Percentiles rank a stretch among this genome's conserved stretches.
Evolutionary conservation across 2,329 filamentous ascomycete genomes (phyloP).

Genomic region (Davidsoniella virescens): DNA sequence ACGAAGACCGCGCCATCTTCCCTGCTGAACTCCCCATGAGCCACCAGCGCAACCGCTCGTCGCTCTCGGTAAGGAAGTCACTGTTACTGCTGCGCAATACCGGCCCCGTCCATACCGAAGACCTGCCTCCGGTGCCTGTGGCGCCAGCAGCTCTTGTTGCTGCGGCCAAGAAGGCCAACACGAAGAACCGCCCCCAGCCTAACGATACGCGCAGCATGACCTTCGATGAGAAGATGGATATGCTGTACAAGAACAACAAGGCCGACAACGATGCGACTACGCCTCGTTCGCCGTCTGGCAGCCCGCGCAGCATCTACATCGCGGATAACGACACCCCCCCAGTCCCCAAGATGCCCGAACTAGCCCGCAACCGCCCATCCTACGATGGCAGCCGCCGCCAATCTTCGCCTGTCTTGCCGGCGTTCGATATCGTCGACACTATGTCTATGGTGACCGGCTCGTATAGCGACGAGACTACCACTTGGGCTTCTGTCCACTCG

Average conservation of each 20-base stretch:
- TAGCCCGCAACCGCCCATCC: constrained; percentile 12
- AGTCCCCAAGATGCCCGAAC: constrained; percentile 20
- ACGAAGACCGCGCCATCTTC: constrained; percentile 31
- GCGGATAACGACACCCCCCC: constrained; percentile 19
- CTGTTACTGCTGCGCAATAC: constrained; percentile 12
- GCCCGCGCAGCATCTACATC: constrained; percentile 23
- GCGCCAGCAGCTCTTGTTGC: constrained; percentile 20
- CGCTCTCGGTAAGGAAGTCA: constrained; percentile 29
- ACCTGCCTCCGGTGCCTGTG: constrained; percentile 35
- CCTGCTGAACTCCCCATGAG: constrained; percentile 27
- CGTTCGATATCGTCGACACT: constrained; percentile 18
- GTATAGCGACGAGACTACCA: constrained; percentile 26
- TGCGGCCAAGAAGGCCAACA: constrained; percentile 2
- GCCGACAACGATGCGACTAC: not conserved
- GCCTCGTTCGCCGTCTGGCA: constrained; percentile 15
- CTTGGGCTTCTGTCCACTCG: constrained; percentile 35
- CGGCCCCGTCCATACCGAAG: constrained; percentile 29
- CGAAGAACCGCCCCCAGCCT: constrained; percentile 25
- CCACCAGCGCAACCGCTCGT: constrained; percentile 32
- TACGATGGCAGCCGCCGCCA: constrained; percentile 24
- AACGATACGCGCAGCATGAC: constrained; percentile 43
- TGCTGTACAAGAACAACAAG: constrained; percentile 25
- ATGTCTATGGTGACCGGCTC: constrained; percentile 22
- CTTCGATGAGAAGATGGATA: constrained; percentile 38
- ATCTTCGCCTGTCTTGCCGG: constrained; percentile 35